Conservation (phyloP, 495 filamentous ascomycete species). For the Rhypophila decipiens region DNA sequence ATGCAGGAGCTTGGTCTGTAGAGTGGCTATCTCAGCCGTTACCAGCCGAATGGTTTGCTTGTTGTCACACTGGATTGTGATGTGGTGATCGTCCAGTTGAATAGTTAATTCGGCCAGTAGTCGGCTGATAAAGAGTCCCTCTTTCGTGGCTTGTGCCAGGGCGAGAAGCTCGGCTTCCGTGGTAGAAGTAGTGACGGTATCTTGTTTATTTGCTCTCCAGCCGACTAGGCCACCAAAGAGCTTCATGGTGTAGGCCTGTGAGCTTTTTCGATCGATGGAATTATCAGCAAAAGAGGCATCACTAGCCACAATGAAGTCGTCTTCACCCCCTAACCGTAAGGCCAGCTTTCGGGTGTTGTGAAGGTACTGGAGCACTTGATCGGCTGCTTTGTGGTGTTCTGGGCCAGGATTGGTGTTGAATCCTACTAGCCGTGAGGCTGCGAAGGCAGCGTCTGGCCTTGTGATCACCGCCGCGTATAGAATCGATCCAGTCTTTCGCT, state of each 20-base stretch:
- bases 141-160: constrained; percentile 1
- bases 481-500: background rate
- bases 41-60: background rate
- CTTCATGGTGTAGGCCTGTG: constrained; percentile 1
- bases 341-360: background rate
- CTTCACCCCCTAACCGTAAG: background rate
- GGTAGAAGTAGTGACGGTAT: constrained; percentile 2
- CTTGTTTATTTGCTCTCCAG: constrained; percentile 2
- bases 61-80: background rate
- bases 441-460: constrained; percentile 8
- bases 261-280: constrained; percentile 3
- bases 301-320: background rate
- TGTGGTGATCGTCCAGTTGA: background rate
- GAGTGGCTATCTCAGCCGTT: background rate
- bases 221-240: background rate
- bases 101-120: background rate
- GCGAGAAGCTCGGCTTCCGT: background rate
- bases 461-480: constrained; percentile 7
- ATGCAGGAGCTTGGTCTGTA: background rate
- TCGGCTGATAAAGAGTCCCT: constrained; percentile 1
- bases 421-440: background rate
- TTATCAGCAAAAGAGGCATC: constrained; percentile 6
- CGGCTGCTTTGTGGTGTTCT: constrained; percentile 1
- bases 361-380: constrained; percentile 5
- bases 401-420: constrained; percentile 4